Evolutionary conservation across 148 eudicot species (phyloP).

Genomic region (Limonium bicolor): DNA sequence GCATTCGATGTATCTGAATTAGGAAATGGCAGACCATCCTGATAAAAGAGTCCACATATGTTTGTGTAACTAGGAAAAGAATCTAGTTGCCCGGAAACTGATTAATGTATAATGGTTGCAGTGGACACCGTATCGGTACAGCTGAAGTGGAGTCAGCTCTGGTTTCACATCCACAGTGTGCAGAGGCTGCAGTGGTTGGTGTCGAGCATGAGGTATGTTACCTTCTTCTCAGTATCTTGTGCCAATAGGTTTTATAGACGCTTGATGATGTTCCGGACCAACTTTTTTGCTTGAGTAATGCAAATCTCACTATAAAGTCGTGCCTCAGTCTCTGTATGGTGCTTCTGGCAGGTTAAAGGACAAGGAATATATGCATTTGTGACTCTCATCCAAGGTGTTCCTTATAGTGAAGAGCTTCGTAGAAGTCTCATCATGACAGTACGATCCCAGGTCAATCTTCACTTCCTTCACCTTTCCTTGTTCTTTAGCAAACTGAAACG

Average conservation of each 20-base stretch:
- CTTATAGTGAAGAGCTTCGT: constrained; percentile 76
- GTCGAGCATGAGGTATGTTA: constrained; percentile 82
- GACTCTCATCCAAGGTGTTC: constrained; percentile 74
- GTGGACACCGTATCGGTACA: constrained; percentile 97
- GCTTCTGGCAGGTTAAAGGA: constrained; percentile 54
- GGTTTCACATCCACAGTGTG: constrained; percentile 87
- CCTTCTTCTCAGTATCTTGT: too few species aligned
- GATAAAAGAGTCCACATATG: too few species aligned
- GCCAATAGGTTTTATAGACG: too few species aligned
- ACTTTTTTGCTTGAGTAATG: background rate
- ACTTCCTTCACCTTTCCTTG: too few species aligned
- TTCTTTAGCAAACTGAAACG: background rate
- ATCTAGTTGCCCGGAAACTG: too few species aligned
- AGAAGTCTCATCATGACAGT: constrained; percentile 57
- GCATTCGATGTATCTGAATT: background rate
- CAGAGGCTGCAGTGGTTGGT: constrained; percentile 98
- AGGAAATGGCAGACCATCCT: background rate
- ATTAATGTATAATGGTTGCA: constrained; percentile 7
- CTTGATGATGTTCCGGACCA: too few species aligned
- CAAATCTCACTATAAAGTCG: background rate
- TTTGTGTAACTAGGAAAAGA: too few species aligned
- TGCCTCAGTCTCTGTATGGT: background rate
- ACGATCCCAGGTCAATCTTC: constrained; percentile 87
- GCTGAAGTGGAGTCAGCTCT: constrained; percentile 98
- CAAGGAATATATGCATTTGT: constrained; percentile 95